phyloP scores from a whole-genome alignment of 2,329 filamentous ascomycete species.

The Diaporthe helianthi region DNA sequence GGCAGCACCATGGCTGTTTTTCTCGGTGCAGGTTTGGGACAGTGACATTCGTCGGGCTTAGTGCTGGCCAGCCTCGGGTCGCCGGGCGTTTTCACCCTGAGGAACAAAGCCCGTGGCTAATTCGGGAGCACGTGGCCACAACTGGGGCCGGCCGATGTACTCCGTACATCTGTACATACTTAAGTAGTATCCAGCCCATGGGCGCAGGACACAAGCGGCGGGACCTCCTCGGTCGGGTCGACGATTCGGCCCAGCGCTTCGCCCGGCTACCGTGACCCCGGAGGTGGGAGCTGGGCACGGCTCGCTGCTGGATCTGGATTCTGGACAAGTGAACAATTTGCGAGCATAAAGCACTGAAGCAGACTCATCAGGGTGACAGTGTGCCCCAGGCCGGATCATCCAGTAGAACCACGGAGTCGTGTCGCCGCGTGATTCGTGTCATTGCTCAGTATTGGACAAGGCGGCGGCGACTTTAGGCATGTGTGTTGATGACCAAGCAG shows the following conservation, averaged over 20 bases:
- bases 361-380: background rate
- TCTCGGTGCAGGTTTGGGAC: background rate
- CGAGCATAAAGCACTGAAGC: background rate
- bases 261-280: constrained; percentile 4
- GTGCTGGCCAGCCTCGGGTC: constrained; percentile 4
- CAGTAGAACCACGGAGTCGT: constrained; percentile 12
- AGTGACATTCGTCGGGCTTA: background rate
- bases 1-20: background rate
- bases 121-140: constrained; percentile 1
- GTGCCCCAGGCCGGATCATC: background rate
- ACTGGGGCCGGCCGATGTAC: background rate
- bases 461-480: background rate
- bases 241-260: constrained; percentile 19
- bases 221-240: constrained; percentile 9
- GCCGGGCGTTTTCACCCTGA: background rate
- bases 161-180: too few relatives aligned
- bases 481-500: constrained; percentile 11
- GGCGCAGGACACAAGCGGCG: background rate
- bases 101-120: constrained; percentile 11
- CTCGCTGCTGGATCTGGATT: background rate
- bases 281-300: background rate
- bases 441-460: background rate
- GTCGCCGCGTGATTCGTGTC: constrained; percentile 31
- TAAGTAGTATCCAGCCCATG: background rate
- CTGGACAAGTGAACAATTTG: background rate